Evolutionary conservation across 768 basidiomycete genomes (phyloP), one percentile per base, ranked within the genome.

Genomic region (Crassisporium funariophilum): DNA sequence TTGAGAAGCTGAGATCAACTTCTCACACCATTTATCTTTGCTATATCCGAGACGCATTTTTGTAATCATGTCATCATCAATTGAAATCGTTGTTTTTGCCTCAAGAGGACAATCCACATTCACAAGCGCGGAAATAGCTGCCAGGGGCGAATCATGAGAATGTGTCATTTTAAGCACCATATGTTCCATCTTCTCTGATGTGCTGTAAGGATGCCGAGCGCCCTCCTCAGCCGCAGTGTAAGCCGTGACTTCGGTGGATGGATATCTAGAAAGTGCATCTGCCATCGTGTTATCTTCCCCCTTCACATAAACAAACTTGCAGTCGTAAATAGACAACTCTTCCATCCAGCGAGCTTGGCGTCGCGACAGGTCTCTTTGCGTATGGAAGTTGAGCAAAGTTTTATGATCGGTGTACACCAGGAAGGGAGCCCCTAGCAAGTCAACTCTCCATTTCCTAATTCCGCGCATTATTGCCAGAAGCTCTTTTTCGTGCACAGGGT

Each of bases 401-500:
- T 55, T 42, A 44, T 74, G 72, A 36, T 74, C 70, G 1, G 71
- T 71, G 41, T 46, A 66, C 5, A 74, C 57, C 0, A 35, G 4
- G 58, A 61, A 52, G 11, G 34, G 44, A 4, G 39, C 27, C 0
- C 66, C 57, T 1, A 61, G 16, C 2, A 60, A 40, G 23, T 59
- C 52, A 2, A 34, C 39, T 0, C 54, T 22, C 61, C 64, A 71
- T 22, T 56, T 51, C 20, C 55, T 46, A 0, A 66, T 43, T 0
- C 64, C 65, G 1, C 60, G 46, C 0, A 75, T 53, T 6, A 75
- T 68, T 0, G 71, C 68, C 0, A 72, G 46, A 0, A 74, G 45
- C 45, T 74, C 70, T 44, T 69, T 64, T 44, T 74, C 62, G 34
- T 74, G 69, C 0, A 67, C 60, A 0, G 69, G 66, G 33, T 74